Base-by-base conservation (phyloP, 164 flowering plant species). In the Pachysandra terminalis region DNA sequence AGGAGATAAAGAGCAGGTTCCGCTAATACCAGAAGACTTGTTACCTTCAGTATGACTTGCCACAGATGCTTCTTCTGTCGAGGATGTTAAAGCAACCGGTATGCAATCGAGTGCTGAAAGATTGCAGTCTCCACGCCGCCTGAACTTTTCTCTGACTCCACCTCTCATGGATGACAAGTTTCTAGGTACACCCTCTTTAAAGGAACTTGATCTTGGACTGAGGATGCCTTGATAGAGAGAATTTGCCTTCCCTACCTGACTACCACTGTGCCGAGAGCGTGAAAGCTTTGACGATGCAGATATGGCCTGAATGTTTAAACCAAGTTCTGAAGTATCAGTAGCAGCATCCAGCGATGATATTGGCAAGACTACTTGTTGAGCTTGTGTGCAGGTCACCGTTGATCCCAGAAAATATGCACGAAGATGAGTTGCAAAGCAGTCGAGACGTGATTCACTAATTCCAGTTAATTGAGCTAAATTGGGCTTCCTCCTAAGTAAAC, bases 401-500 rank as follows among this genome's bases (percentile, higher is more conserved):
- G 97, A 77, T 35, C 87, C 89, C 65, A 81, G 55, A 65, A 92
- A 85, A 81, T 85, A 84, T 2, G 90, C 78, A 61, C 89, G 96
- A n/a, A 95, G 86, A 66, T 86, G 90, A 67, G 77, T 80, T n/a
- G 91, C 95, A 80, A 95, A 86, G 79, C 84, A 83, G 28, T 83
- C 83, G 22, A 95, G 94, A 0, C 98, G 94, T 51, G 88, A 77
- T 71, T 89, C 87, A 63, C 89, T 76, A 55, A 95, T 92, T 66
- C 99, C 97, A 65, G 94, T 95, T 71, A 95, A 78, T 72, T 87
- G 86, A 66, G 90, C 80, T 40, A 95, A 77, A 63, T 97, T 84
- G 1, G 96, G 97, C 71, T 79, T 89, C 74, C 72, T 79, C 59
- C 32, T 37, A 52, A 90, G 81, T 49, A 93, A 76, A 82, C 89